Base-by-base conservation (phyloP, 1,139 yeast genomes). In the Hanseniaspora sp. region DNA sequence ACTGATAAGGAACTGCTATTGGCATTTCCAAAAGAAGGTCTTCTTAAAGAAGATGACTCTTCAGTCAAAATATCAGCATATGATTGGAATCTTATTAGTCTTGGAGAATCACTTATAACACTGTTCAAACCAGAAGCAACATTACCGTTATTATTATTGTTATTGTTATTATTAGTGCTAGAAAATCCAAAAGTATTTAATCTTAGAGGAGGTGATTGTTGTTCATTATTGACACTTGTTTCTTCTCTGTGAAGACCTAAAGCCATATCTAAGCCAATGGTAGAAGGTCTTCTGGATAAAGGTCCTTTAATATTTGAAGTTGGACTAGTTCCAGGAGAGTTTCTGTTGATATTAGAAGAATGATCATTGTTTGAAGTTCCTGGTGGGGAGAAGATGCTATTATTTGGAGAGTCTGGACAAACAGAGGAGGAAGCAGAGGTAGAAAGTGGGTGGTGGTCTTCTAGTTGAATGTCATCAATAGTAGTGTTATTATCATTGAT, bases 41-140 rank as follows among this genome's bases (percentile, higher is more conserved):
- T 74, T 64, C 82, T 75, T 42, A 76, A 70, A 57, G 69, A 71
- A 40, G 61, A 62, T 18, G 60, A 62, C 64, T 83, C 88, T 62
- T 76, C 79, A 60, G 73, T 76, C 58, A 85, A 75, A 75, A 86
- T 76, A 61, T 86, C 95, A 5, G 92, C 95, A 65, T 83, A 86
- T 5, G 90, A 82, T 64, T 80, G 83, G 66, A 85, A 85, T 48
- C 81, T 78, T 43, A 84, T 71, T 1, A 80, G 52, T 53, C 59
- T 57, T 15, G 61, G 18, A 38, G 48, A 43, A 8, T 44, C 48
- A 11, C n/a, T 46, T 17, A 38, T 17, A 3, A 49, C 39, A 29
- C 23, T 42, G 12, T n/a, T 42, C 12, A 28, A 13, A 29, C 34
- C 31, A n/a, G 40, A 13, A 34, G 48, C 28, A 31, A 9, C 38